phyloP scores from a whole-genome alignment of 179 eudicot species.

The Amaranthus tricolor region DNA sequence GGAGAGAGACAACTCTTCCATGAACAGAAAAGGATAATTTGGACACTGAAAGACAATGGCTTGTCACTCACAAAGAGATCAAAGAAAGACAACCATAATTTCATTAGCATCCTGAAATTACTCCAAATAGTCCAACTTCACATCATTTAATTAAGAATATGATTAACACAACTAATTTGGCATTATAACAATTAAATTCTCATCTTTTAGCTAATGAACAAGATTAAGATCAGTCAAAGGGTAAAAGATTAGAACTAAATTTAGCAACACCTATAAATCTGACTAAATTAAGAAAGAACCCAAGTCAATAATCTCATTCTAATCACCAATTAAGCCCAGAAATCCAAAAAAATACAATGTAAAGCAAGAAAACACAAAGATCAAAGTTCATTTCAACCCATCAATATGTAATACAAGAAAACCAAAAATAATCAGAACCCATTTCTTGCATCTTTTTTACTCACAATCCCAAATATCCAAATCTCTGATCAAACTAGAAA shows the following conservation, averaged over 20 bases:
- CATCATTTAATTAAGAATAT: not conserved
- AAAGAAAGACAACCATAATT: conserved; percentile 5
- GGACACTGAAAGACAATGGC: conserved; percentile 1
- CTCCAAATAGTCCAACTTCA: not conserved
- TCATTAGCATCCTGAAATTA: conserved; percentile 2
- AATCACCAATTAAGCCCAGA: not conserved
- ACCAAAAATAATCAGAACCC: not conserved
- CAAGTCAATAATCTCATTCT: not conserved
- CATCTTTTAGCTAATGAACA: conserved; percentile 9
- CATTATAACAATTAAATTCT: not conserved
- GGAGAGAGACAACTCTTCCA: not conserved
- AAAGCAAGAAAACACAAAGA: conserved; percentile 1
- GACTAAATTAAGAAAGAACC: conserved; percentile 6
- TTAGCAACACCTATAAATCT: conserved; percentile 1
- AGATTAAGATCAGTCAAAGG: conserved; percentile 4
- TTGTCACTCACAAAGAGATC: not conserved
- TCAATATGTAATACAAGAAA: not conserved
- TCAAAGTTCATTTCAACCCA: conserved; percentile 1
- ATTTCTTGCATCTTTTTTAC: not conserved
- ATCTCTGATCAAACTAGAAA: not conserved
- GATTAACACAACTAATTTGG: not conserved
- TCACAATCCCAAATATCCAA: not conserved
- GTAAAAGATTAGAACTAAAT: conserved; percentile 7
- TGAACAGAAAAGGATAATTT: not conserved
- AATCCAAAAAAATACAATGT: not conserved